Percentiles rank a stretch among this genome's conserved stretches.
phyloP scores from a whole-genome alignment of 164 flowering plant species.

The Tinospora cordifolia region DNA sequence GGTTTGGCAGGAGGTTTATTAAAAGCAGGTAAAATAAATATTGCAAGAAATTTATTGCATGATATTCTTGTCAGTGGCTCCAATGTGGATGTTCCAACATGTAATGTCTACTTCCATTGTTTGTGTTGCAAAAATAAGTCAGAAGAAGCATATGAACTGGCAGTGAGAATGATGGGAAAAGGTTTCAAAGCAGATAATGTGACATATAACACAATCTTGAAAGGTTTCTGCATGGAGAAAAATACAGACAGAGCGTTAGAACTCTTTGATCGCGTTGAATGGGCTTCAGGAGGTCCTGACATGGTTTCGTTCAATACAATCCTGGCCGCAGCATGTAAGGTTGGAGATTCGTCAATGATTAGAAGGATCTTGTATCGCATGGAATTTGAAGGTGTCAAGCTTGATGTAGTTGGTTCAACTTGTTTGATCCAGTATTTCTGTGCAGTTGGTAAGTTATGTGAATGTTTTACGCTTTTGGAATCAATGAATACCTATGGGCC shows the following conservation, averaged over 20 bases:
- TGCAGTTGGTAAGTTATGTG: slow-evolving; percentile 25
- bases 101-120: slow-evolving; percentile 35
- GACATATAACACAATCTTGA: slow-evolving; percentile 42
- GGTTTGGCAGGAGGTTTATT: slow-evolving; percentile 44
- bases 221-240: slow-evolving; percentile 38
- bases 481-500: slow-evolving; percentile 29
- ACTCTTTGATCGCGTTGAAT: slow-evolving; percentile 30
- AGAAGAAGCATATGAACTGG: slow-evolving; percentile 27
- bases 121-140: slow-evolving; percentile 27
- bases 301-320: slow-evolving; percentile 42
- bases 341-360: slow-evolving; percentile 26
- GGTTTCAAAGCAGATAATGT: slow-evolving; percentile 36
- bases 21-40: slow-evolving; percentile 24
- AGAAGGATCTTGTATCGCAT: slow-evolving; percentile 26
- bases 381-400: slow-evolving; percentile 34
- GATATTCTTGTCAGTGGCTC: slow-evolving; percentile 23
- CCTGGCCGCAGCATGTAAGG: slow-evolving; percentile 45
- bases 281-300: slow-evolving; percentile 34
- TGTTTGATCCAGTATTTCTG: slow-evolving; percentile 37
- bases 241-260: slow-evolving; percentile 28
- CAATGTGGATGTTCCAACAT: slow-evolving; percentile 27
- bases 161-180: slow-evolving; percentile 26
- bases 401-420: slow-evolving; percentile 31
- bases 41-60: slow-evolving; percentile 19
- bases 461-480: slow-evolving; percentile 28